Conservation (phyloP, 257 asterid genomes). For the Fraxinus americana region DNA sequence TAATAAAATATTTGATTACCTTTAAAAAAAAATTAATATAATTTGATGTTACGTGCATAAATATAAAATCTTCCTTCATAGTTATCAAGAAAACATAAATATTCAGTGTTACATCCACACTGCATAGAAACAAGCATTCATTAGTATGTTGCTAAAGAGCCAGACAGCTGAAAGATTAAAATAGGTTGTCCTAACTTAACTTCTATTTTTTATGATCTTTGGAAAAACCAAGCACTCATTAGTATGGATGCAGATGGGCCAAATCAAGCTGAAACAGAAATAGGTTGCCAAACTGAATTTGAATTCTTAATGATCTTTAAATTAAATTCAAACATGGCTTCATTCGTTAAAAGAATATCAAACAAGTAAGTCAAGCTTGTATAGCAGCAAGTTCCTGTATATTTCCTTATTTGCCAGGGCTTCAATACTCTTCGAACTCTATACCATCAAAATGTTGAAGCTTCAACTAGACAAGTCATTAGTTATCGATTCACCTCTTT, state of each 20-base stretch:
- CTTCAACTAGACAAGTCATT: background rate
- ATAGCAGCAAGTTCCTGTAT: background rate
- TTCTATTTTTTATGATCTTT: background rate
- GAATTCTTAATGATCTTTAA: conserved; percentile 1
- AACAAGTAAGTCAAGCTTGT: background rate
- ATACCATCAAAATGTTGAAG: background rate
- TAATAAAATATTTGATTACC: too few relatives aligned
- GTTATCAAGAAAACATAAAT: background rate
- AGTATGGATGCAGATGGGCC: background rate
- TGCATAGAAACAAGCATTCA: background rate
- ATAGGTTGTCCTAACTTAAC: background rate
- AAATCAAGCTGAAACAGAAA: background rate
- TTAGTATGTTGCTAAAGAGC: background rate
- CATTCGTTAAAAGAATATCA: background rate
- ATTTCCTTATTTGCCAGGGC: background rate
- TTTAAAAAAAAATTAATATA: too few relatives aligned
- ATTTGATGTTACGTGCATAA: background rate
- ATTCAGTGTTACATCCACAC: background rate
- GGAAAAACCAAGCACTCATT: background rate
- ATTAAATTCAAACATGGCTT: background rate
- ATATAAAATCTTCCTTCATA: background rate
- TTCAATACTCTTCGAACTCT: background rate
- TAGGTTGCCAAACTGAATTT: background rate
- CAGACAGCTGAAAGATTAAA: background rate
- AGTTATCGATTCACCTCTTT: background rate